phyloP scores from a whole-genome alignment of 345 rosid species.

The Ceriops decandra region DNA sequence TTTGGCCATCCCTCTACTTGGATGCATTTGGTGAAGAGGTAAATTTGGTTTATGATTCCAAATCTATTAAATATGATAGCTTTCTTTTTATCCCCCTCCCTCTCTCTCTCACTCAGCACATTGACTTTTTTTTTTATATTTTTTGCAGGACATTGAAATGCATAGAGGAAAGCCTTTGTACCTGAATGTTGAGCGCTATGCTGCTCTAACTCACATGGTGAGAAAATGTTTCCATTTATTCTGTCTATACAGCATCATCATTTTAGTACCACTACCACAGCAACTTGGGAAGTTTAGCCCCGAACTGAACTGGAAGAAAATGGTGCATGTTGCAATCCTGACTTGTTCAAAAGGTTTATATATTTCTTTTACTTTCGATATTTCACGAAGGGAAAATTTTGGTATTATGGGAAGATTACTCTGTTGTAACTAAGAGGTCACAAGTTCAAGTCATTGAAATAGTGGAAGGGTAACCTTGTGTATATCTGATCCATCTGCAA shows the following conservation, averaged over 20 bases:
- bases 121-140: neutral
- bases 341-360: neutral
- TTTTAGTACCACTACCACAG: neutral
- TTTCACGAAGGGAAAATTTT: no score
- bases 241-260: neutral
- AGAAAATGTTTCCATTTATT: conserved; percentile 14
- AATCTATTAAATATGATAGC: no score
- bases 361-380: neutral
- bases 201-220: conserved; percentile 80
- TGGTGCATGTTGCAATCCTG: neutral
- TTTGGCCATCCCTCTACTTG: conserved; percentile 93
- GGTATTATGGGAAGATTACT: no score
- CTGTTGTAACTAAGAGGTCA: no score
- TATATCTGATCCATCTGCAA: no score
- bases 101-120: neutral
- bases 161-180: conserved; percentile 80
- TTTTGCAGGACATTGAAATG: conserved; percentile 66
- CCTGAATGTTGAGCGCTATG: conserved; percentile 95
- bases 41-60: conserved; percentile 6
- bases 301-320: neutral
- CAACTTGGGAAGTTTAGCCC: neutral
- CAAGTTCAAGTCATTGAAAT: no score
- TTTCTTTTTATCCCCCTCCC: neutral
- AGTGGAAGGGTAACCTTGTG: no score
- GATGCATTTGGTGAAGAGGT: conserved; percentile 99